Evolutionary conservation across 768 basidiomycete species (phyloP), one percentile per base, ranked within the genome.

Genomic region (Cyclocybe cylindracea): DNA sequence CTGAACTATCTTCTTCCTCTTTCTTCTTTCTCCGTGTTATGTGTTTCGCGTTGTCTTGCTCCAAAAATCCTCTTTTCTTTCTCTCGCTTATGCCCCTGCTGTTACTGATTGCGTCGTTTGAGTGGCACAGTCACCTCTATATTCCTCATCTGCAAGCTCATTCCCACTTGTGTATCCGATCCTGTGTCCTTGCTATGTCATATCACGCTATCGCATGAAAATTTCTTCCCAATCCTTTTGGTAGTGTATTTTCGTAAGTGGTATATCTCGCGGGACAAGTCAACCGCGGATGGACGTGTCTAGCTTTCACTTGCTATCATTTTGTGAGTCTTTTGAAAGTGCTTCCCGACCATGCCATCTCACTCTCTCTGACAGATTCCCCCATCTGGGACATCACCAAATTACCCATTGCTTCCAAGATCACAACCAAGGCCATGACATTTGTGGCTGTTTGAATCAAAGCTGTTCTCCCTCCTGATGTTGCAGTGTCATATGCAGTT

Each of bases 191-290:
- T 52, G 48, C 57, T 59, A 53, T 57, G 54, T 62, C 51, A 32
- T 55, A 50, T 59, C 58, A 53, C 54, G 48, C 57, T 57, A 44
- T 56, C 55, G 50, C 57, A 61, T 45, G 50, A 60, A 62, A 48
- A 32, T 36, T 41, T 47, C n/a, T 40, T 42, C 40, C 5, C 39
- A 36, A 42, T 43, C 32, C 42, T 32, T 48, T 48, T 47, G n/a
- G 11, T 13, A 7, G 18, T 19, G 9, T 7, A 3, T 31, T 14
- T 8, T 43, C 6, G 19, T 6, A 14, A 24, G 24, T 24, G 24
- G 16, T 16, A 16, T 24, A 24, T 24, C 24, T 24, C 24, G 5
- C 5, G 24, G 24, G 24, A 24, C 24, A 24, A 24, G 24, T 5
- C 24, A 24, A 24, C 24, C 5, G 24, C 24, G 24, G 24, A 24